Evolutionary conservation across 2,329 filamentous ascomycete species (phyloP).

Genomic region (Curvularia sp.): DNA sequence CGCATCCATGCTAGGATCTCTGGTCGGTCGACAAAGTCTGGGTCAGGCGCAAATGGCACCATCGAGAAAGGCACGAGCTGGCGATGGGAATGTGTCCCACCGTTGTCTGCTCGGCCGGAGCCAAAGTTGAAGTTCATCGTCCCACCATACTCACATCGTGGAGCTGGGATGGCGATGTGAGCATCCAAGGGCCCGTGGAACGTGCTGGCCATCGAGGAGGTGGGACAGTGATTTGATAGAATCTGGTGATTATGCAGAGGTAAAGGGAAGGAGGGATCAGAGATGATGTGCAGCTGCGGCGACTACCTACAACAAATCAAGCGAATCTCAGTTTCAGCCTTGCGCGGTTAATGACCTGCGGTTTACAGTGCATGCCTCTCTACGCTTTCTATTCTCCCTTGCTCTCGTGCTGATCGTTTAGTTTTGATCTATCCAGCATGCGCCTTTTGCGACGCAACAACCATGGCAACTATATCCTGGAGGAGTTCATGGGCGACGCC

Average conservation of each 20-base stretch:
- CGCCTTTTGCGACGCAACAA: not conserved
- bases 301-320: not conserved
- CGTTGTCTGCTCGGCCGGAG: not conserved
- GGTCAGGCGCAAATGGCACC: not conserved
- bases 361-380: not conserved
- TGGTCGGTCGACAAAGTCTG: not conserved
- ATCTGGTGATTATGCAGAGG: not conserved
- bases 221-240: not conserved
- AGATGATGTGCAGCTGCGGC: not conserved
- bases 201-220: not conserved
- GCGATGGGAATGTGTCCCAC: not conserved
- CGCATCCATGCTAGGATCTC: not conserved
- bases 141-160: not conserved
- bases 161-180: not conserved
- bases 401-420: not conserved
- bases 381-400: not conserved
- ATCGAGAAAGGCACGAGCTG: not conserved
- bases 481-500: not conserved
- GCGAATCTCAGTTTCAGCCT: not conserved
- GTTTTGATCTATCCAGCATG: not conserved
- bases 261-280: not conserved
- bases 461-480: not conserved
- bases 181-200: not conserved
- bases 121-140: not conserved
- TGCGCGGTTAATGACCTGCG: not conserved